A percentile compares a stretch with the other conserved stretches of the same genome.
These are phyloP conservation scores for Rhynchosporium agropyri DNA, from an alignment of 2,329 filamentous ascomycete genomes.

Conservation along the genomic window DNA sequence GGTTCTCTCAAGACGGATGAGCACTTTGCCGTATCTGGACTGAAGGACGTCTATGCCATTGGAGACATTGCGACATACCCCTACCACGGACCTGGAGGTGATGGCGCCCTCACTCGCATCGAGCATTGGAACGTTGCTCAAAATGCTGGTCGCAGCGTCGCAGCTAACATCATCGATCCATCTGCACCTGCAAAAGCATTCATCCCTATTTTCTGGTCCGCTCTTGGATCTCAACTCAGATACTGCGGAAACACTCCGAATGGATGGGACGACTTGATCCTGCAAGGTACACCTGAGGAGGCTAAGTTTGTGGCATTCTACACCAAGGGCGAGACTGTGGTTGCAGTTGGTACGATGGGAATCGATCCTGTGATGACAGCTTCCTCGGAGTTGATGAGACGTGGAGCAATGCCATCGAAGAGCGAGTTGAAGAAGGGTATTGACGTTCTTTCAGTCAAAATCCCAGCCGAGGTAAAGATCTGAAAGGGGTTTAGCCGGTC, in stretches of 20 bases:
- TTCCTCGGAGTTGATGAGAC: constrained; percentile 80
- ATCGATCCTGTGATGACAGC: constrained; percentile 86
- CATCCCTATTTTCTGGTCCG: constrained; percentile 97
- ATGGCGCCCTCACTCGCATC: constrained; percentile 75
- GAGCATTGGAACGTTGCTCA: constrained; percentile 99
- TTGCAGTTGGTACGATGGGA: constrained; percentile 89
- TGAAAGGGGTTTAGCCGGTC: background rate
- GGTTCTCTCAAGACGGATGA: constrained; percentile 85
- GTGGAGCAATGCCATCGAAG: constrained; percentile 82
- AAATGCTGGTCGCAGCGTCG: constrained; percentile 82
- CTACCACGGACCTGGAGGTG: constrained; percentile 85
- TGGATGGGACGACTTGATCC: constrained; percentile 83
- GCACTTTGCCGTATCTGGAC: constrained; percentile 72
- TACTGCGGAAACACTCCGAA: constrained; percentile 87
- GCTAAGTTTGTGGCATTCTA: constrained; percentile 90
- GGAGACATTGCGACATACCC: constrained; percentile 96
- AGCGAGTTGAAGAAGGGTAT: constrained; percentile 67
- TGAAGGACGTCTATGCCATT: constrained; percentile 86
- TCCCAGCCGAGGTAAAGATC: constrained; percentile 25
- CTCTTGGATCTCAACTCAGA: constrained; percentile 82
- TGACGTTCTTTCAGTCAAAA: constrained; percentile 38
- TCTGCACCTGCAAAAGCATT: constrained; percentile 67
- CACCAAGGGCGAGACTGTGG: constrained; percentile 79
- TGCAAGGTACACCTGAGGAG: constrained; percentile 76
- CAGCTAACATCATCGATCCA: constrained; percentile 72